Conservation (phyloP, 495 filamentous ascomycete species). For the Zalerion maritima region DNA sequence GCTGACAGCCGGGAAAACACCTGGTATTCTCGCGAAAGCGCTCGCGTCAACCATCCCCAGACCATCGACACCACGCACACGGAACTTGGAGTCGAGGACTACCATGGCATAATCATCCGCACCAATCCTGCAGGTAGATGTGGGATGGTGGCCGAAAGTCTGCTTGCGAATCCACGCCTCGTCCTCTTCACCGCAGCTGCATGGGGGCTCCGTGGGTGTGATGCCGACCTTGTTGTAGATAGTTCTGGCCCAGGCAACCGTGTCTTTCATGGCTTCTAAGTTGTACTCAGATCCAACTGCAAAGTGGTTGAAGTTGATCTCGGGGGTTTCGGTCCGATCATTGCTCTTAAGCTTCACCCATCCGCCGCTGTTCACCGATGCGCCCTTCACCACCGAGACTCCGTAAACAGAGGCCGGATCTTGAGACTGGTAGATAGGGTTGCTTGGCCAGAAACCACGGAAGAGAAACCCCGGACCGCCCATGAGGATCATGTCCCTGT, state of each 20-base stretch:
- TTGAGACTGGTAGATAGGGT: conserved; percentile 12
- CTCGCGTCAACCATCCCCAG: conserved; percentile 32
- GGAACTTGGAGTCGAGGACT: conserved; percentile 23
- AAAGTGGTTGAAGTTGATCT: conserved; percentile 17
- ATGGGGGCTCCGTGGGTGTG: neutral
- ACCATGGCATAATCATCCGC: conserved; percentile 21
- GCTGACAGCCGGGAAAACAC: conserved; percentile 30
- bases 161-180: no score
- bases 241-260: neutral
- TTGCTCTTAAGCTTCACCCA: conserved; percentile 18
- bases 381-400: conserved; percentile 23
- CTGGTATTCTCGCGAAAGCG: conserved; percentile 23
- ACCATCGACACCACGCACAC: conserved; percentile 20
- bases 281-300: neutral
- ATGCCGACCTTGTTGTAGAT: neutral
- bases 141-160: conserved; percentile 26
- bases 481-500: conserved; percentile 26
- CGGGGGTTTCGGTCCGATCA: conserved; percentile 20
- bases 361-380: conserved; percentile 17
- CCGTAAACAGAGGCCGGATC: conserved; percentile 17
- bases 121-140: conserved; percentile 21
- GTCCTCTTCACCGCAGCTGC: no score
- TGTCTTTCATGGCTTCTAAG: conserved; percentile 2
- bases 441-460: conserved; percentile 25
- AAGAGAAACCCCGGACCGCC: conserved; percentile 22